Conservation (phyloP, 2,329 filamentous ascomycete species). For the Alternaria longipes region DNA sequence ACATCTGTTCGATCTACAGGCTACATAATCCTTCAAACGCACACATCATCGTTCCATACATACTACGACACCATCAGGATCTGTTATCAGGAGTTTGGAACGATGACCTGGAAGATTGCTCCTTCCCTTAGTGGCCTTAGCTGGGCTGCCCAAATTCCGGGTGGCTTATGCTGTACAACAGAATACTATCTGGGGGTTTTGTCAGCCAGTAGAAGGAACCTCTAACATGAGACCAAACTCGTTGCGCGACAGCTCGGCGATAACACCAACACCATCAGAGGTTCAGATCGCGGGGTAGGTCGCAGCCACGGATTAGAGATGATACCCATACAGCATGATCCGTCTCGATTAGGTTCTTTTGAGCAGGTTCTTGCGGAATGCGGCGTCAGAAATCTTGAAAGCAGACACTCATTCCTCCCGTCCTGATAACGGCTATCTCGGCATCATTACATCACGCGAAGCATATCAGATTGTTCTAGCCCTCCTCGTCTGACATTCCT, state of each 20-base stretch:
- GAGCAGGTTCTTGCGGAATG: slow-evolving; percentile 1
- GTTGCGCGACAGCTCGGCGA: slow-evolving; percentile 19
- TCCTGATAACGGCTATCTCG: slow-evolving; percentile 17
- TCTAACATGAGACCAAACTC: slow-evolving; percentile 16
- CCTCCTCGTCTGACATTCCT: slow-evolving; percentile 7
- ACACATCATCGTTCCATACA: neutral
- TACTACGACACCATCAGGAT: neutral
- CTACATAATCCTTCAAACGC: neutral
- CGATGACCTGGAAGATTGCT: slow-evolving; percentile 1
- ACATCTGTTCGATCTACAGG: neutral
- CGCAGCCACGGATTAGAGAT: neutral
- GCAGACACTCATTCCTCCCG: neutral
- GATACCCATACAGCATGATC: slow-evolving; percentile 1
- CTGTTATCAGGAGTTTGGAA: neutral
- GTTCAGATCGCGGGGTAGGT: slow-evolving; percentile 16
- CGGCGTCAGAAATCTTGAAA: slow-evolving; percentile 1
- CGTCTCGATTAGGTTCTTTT: neutral
- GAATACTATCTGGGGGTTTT: neutral
- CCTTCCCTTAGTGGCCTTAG: neutral
- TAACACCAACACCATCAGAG: slow-evolving; percentile 5
- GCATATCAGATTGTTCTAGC: slow-evolving; percentile 8
- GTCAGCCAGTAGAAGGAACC: slow-evolving; percentile 24
- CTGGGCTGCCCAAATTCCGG: neutral
- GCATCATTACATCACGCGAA: slow-evolving; percentile 12
- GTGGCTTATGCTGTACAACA: slow-evolving; percentile 12